Evolutionary conservation across 1,139 yeast species (phyloP).

Genomic region (Pichia sp.): DNA sequence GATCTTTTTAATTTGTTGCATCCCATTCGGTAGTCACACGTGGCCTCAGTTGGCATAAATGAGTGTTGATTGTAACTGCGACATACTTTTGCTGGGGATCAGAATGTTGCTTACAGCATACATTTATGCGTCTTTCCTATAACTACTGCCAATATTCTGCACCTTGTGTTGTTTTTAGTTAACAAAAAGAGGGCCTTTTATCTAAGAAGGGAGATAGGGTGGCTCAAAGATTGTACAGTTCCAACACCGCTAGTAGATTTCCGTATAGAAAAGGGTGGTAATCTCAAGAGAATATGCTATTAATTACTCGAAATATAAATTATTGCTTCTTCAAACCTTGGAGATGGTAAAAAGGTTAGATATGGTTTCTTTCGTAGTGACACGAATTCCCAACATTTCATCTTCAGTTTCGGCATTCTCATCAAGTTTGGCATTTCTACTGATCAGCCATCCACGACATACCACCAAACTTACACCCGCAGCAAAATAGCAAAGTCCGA

Average conservation of each 20-base stretch:
- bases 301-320: too few relatives aligned
- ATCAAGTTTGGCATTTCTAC: constrained; percentile 33
- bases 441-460: constrained; percentile 43
- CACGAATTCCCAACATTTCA: constrained; percentile 7
- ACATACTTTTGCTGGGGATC: too few relatives aligned
- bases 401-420: constrained; percentile 21
- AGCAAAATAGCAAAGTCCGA: constrained; percentile 43
- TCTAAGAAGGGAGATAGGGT: background rate
- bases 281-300: background rate
- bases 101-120: too few relatives aligned
- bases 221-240: background rate
- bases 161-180: too few relatives aligned
- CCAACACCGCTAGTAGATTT: background rate
- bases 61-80: too few relatives aligned
- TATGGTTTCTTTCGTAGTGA: constrained; percentile 3
- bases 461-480: constrained; percentile 34
- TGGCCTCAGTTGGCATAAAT: too few relatives aligned
- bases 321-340: too few relatives aligned
- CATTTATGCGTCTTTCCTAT: too few relatives aligned
- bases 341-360: constrained; percentile 1
- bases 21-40: too few relatives aligned
- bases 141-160: background rate
- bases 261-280: background rate
- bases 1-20: too few relatives aligned
- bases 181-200: too few relatives aligned